Conservation (phyloP, 2,329 filamentous ascomycete genomes). For the Diaporthe amygdali region DNA sequence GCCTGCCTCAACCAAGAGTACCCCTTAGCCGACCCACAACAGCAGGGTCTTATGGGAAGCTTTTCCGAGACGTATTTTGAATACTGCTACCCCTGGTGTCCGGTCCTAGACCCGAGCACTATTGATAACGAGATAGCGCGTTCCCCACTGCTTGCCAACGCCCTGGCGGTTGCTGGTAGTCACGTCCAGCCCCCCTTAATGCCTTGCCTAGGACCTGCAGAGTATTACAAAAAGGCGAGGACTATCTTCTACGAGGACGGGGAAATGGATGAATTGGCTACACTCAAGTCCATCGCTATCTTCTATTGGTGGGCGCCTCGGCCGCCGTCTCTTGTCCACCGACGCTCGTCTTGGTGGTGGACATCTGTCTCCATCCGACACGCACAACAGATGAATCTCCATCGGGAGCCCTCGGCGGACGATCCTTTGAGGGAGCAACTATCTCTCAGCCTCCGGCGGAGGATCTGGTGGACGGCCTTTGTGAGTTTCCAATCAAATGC, state of each 20-base stretch:
- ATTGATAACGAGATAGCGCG: constrained; percentile 36
- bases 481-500: no score
- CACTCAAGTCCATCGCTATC: constrained; percentile 42
- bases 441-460: constrained; percentile 38
- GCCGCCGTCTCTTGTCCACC: constrained; percentile 41
- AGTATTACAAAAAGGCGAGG: constrained; percentile 45
- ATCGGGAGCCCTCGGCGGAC: constrained; percentile 40
- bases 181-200: constrained; percentile 48
- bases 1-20: no score
- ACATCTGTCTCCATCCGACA: constrained; percentile 47
- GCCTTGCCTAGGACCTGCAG: constrained; percentile 41
- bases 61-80: constrained; percentile 49
- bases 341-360: constrained; percentile 52
- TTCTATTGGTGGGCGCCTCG: constrained; percentile 52
- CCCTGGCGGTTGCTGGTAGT: constrained; percentile 45
- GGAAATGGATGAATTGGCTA: constrained; percentile 42
- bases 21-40: no score
- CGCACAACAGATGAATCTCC: constrained; percentile 49
- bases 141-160: constrained; percentile 42
- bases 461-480: constrained; percentile 51
- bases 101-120: constrained; percentile 40
- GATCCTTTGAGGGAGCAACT: constrained; percentile 27
- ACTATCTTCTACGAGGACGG: constrained; percentile 47
- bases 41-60: no score
- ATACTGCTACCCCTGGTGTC: constrained; percentile 49